Percentiles rank a stretch among this genome's conserved stretches.
These are phyloP conservation scores for Dactylis glomerata DNA, from an alignment of 176 grass and related monocot genomes.

Conservation along the genomic window DNA sequence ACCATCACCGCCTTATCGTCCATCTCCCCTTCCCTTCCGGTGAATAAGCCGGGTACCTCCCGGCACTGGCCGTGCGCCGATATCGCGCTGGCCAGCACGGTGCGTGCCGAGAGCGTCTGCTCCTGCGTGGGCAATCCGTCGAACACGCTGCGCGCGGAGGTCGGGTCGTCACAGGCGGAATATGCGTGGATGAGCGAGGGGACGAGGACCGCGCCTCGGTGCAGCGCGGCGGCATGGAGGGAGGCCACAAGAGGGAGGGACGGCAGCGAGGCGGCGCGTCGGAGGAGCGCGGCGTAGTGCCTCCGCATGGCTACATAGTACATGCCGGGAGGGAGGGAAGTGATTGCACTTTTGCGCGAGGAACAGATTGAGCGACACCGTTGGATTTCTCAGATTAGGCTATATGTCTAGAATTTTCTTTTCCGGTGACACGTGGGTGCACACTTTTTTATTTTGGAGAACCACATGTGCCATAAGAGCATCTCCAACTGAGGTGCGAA, in stretches of 20 bases:
- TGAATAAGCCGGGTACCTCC: conserved; percentile 29
- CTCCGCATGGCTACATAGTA: conserved; percentile 6
- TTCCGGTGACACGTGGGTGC: too few relatives aligned
- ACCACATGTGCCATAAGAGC: too few relatives aligned
- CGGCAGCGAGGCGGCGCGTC: conserved; percentile 27
- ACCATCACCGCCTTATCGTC: conserved; percentile 36
- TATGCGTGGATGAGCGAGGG: conserved; percentile 27
- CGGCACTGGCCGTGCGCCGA: conserved; percentile 42
- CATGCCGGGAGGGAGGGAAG: neutral
- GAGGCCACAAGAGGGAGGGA: conserved; percentile 22
- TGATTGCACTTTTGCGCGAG: neutral
- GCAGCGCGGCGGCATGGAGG: conserved; percentile 21
- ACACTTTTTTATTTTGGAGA: too few relatives aligned
- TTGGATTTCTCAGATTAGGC: neutral
- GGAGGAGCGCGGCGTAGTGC: conserved; percentile 28
- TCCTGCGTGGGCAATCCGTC: conserved; percentile 8
- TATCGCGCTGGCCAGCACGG: conserved; percentile 38
- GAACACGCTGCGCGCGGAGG: conserved; percentile 22
- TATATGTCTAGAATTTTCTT: too few relatives aligned
- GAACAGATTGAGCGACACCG: neutral
- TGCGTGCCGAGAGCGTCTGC: conserved; percentile 31
- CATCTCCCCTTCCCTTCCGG: neutral
- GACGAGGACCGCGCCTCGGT: neutral
- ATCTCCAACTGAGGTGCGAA: too few relatives aligned
- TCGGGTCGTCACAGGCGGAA: conserved; percentile 13